Base-by-base conservation (phyloP, 805 yeast species). In the Ogataea corticis region DNA sequence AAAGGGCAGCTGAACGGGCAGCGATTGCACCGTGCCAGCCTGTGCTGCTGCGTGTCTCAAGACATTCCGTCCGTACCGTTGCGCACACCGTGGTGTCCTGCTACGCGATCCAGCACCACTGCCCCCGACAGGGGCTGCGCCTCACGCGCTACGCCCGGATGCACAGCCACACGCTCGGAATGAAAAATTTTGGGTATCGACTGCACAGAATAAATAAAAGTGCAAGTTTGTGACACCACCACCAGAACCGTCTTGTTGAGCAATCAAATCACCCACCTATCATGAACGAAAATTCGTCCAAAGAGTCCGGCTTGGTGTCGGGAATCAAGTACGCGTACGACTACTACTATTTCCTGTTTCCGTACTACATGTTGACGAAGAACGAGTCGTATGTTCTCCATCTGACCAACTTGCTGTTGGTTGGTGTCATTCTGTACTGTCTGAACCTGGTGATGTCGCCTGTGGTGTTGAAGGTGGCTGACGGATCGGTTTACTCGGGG, bases 281-380 rank as follows among this genome's bases (percentile, higher is more conserved):
- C 18, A 31, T 32, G 37, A 15, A 7, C 13, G 30, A 21, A 14
- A 41, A 42, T 2, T 14, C 42, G 37, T 6, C 17, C 13, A 36
- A 15, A 13, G 45, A 42, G 4, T 14, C 42, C 33, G 33, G 45
- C 27, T 23, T 49, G 18, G 44, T 51, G 7, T 45, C 46, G 12
- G 55, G 48, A 11, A 32, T 53, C 35, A 49, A 50, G 40, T 50
- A 42, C 40, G 42, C 46, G 4, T 60, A 58, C 45, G 54, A 51
- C 17, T 54, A 45, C 50, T 73, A 74, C 61, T 75, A 69, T 60
- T 67, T 67, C 61, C 68, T 68, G 50, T 68, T 76, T 47, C 81
- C 81, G 12, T 69, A 68, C 50, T 69, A 62, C 59, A 76, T 76
- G 80, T 66, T 76, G 65, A 76, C 81, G 18, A 63, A 58, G 37